Conservation (phyloP, 768 basidiomycete species). For the Lentinula guzmanii region DNA sequence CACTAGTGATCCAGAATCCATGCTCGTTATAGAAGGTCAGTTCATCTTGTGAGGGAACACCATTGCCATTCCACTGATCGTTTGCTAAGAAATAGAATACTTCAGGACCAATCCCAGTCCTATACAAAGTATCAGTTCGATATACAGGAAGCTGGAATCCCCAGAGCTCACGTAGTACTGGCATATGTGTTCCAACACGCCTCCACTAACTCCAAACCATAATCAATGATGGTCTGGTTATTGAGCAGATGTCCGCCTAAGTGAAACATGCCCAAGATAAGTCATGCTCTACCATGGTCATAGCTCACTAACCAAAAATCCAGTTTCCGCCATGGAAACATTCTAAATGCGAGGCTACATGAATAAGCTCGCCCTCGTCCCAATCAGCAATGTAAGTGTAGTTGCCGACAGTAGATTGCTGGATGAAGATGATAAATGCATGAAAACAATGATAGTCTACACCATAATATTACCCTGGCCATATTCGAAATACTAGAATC, state of each 20-base stretch:
- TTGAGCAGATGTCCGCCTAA: constrained; percentile 62
- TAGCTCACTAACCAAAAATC: constrained; percentile 43
- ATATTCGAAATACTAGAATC: constrained; percentile 51
- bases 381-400: constrained; percentile 63
- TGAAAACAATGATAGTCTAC: background rate
- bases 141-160: background rate
- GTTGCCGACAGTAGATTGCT: constrained; percentile 63
- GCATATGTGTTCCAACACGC: constrained; percentile 81
- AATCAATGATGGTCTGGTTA: constrained; percentile 62
- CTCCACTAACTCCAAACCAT: constrained; percentile 57
- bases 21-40: constrained; percentile 49
- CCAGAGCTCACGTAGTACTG: constrained; percentile 47
- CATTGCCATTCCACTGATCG: constrained; percentile 45
- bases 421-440: background rate
- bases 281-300: background rate
- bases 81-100: constrained; percentile 54
- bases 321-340: constrained; percentile 78
- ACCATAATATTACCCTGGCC: constrained; percentile 19
- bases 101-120: constrained; percentile 78
- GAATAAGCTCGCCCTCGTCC: constrained; percentile 24
- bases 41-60: constrained; percentile 30
- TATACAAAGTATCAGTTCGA: constrained; percentile 14
- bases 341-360: constrained; percentile 63
- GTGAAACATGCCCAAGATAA: background rate
- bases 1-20: constrained; percentile 55